These are phyloP conservation scores for Beta vulgaris DNA, from an alignment of 148 eudicot genomes.

Conservation along the genomic window DNA sequence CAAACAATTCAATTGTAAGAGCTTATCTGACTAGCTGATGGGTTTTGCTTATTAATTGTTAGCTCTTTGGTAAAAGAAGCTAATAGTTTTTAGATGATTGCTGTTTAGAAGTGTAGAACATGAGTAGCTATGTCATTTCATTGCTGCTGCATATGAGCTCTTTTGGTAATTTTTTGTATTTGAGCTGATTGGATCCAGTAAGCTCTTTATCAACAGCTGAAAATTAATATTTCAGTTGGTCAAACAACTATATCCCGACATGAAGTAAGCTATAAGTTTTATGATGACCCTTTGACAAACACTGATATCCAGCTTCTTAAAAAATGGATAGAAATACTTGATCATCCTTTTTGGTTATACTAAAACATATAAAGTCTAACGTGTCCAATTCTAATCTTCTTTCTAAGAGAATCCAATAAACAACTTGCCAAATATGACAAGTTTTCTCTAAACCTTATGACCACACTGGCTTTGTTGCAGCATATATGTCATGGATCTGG, in stretches of 20 bases:
- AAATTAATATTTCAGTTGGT: background rate
- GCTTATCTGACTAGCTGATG: background rate
- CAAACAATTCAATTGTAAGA: background rate
- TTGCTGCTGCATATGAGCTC: background rate
- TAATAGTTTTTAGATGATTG: too few species aligned
- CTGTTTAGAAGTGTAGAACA: too few species aligned
- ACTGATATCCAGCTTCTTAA: background rate
- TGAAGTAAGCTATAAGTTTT: background rate
- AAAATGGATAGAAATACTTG: background rate
- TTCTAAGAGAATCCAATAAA: background rate
- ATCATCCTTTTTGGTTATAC: background rate
- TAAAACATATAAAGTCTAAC: background rate
- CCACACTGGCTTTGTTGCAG: constrained; percentile 40
- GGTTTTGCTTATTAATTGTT: background rate
- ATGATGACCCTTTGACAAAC: background rate
- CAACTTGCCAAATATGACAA: background rate
- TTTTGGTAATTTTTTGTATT: background rate
- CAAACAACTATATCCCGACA: too few species aligned
- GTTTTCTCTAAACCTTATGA: constrained; percentile 10
- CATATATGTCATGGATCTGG: constrained; percentile 83
- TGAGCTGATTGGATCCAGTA: background rate
- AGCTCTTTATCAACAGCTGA: background rate
- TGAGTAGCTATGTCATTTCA: background rate
- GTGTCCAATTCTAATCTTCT: background rate
- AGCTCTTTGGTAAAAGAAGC: background rate